Evolutionary conservation across 2,329 filamentous ascomycete genomes (phyloP), one percentile per base, ranked within the genome.

Genomic region (Monosporascus sp.): DNA sequence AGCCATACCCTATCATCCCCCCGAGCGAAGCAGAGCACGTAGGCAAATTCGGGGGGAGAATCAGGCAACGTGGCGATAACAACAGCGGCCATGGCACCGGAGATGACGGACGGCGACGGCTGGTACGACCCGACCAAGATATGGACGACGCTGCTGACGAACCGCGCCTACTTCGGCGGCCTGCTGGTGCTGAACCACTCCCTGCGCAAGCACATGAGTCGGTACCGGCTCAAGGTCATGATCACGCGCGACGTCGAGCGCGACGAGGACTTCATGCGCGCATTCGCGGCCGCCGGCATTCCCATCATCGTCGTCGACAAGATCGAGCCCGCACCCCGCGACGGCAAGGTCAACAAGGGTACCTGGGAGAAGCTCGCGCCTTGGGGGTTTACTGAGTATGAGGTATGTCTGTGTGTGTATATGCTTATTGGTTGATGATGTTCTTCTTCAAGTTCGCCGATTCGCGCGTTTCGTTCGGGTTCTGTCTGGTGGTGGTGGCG

Each of bases 311-410:
- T 69, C 53, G 65, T 70, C 50, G 63, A 68, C 54, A 62, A 65
- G 59, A 69, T 69, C 56, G 66, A 69, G 59, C 67, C 67, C 7
- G 59, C 62, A 17, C 64, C 64, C 36, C 62, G 65, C 41, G 66
- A 70, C 47, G 66, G 66, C 54, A 67, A 68, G 57, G 55, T 68
- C 47, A 67, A 66, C 48, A 64, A 64, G 54, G 67, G 66, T 7
- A 68, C 66, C 26, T 70, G 67, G 67, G 66, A 69, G 61, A 70
- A 70, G 63, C 61, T 69, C 37, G 67, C 67, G 9, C 66, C 67
- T 7, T 66, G 64, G 60, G 59, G 61, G 3, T 67, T 68, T 52
- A 65, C 61, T 26, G 63, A 67, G 52, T 67, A 66, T 49, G 58
- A 68, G 65, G 64, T 67, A 62, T 43, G 61, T 53, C 45, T 16